Percentiles rank a stretch among this genome's conserved stretches.
These are phyloP conservation scores for Aspergillus eucalypticola DNA, from an alignment of 2,329 filamentous ascomycete species.

Conservation along the genomic window DNA sequence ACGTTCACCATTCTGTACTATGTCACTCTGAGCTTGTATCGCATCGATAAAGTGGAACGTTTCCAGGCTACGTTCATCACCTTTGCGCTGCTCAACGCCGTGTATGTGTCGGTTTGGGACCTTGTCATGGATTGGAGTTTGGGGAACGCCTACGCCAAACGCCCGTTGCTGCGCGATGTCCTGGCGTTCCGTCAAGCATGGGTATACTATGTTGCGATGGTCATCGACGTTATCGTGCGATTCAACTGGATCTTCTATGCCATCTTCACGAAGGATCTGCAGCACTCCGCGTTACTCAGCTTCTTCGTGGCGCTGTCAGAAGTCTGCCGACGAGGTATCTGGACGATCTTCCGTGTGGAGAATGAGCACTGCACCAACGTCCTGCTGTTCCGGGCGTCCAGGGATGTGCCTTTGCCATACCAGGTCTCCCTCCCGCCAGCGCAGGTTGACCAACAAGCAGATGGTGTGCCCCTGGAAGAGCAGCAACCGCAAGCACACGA, in stretches of 20 bases:
- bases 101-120: slow-evolving; percentile 91
- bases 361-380: slow-evolving; percentile 98
- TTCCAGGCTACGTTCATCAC: slow-evolving; percentile 73
- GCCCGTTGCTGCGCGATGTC: slow-evolving; percentile 71
- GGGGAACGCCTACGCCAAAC: slow-evolving; percentile 71
- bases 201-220: slow-evolving; percentile 85
- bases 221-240: slow-evolving; percentile 78
- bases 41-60: slow-evolving; percentile 62
- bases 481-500: slow-evolving; percentile 26
- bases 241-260: slow-evolving; percentile 96
- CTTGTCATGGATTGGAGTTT: slow-evolving; percentile 94
- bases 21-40: slow-evolving; percentile 77
- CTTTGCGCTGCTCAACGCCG: slow-evolving; percentile 76
- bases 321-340: slow-evolving; percentile 80
- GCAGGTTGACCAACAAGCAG: slow-evolving; percentile 17
- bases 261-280: slow-evolving; percentile 74
- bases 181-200: slow-evolving; percentile 76
- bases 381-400: slow-evolving; percentile 80
- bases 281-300: slow-evolving; percentile 79
- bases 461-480: slow-evolving; percentile 31
- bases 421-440: slow-evolving; percentile 41
- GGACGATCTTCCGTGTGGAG: slow-evolving; percentile 91
- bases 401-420: slow-evolving; percentile 86
- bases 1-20: slow-evolving; percentile 78
- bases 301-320: slow-evolving; percentile 79